These are phyloP conservation scores for Hypoxylon sp. DNA, from an alignment of 2,329 filamentous ascomycete genomes.

Conservation along the genomic window DNA sequence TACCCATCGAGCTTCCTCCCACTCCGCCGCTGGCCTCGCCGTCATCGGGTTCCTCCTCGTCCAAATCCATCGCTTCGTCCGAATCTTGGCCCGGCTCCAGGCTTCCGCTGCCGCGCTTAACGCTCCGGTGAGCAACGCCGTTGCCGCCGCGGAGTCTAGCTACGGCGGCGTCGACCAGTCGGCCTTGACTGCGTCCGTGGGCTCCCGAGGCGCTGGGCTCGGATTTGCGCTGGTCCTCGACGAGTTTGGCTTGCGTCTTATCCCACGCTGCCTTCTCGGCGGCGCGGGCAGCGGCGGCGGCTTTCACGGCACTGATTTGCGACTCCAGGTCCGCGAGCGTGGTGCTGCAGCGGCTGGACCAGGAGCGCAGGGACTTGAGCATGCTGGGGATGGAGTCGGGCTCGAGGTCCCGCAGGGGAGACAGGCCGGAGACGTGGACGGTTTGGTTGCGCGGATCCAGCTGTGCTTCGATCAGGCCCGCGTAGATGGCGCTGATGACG, in stretches of 20 bases:
- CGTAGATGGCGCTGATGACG: constrained; percentile 89
- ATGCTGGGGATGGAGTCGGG: constrained; percentile 78
- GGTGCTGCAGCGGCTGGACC: constrained; percentile 81
- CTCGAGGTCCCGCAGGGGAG: constrained; percentile 86
- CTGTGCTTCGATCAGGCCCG: constrained; percentile 82
- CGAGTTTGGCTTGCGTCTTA: constrained; percentile 61
- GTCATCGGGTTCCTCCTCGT: constrained; percentile 62
- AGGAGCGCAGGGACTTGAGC: constrained; percentile 75
- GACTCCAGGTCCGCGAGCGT: constrained; percentile 81
- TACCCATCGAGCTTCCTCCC: constrained; percentile 54
- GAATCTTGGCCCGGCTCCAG: constrained; percentile 54
- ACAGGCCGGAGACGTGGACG: constrained; percentile 83
- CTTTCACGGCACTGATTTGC: constrained; percentile 77
- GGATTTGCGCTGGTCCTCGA: constrained; percentile 54
- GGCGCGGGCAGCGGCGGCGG: constrained; percentile 66
- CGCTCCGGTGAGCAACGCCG: constrained; percentile 44
- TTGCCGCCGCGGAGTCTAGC: constrained; percentile 38
- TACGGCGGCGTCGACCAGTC: constrained; percentile 46
- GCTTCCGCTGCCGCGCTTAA: constrained; percentile 53
- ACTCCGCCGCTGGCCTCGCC: constrained; percentile 58
- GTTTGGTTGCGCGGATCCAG: constrained; percentile 82
- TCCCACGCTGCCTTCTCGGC: constrained; percentile 63
- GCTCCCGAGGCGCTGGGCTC: constrained; percentile 36
- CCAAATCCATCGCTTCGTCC: constrained; percentile 68
- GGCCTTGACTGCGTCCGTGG: constrained; percentile 45